A percentile compares a stretch with the other conserved stretches of the same genome.
Evolutionary conservation across 345 rosid species (phyloP).

Genomic region (Combretum micranthum): DNA sequence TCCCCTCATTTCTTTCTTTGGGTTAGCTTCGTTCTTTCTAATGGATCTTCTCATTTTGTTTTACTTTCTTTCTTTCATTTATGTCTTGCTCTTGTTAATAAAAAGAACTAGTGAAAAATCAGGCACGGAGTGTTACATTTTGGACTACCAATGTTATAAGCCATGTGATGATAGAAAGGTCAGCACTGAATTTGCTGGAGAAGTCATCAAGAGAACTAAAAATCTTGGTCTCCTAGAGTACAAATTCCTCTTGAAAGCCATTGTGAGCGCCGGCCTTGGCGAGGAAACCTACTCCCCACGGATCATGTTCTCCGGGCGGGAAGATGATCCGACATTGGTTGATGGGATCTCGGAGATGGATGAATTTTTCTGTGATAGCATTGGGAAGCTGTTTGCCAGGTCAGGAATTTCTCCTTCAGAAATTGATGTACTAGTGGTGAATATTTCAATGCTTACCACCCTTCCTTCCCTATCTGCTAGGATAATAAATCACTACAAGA

Average conservation of each 20-base stretch:
- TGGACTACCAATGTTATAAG: constrained; percentile 39
- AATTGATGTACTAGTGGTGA: constrained; percentile 71
- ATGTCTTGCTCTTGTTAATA: constrained; percentile 15
- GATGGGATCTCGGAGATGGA: constrained; percentile 81
- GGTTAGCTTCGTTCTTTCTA: neutral
- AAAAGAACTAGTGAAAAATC: constrained; percentile 17
- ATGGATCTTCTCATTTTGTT: constrained; percentile 27
- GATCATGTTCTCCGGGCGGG: constrained; percentile 30
- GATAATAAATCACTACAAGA: constrained; percentile 68
- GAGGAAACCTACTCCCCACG: constrained; percentile 38
- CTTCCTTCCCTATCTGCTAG: constrained; percentile 58
- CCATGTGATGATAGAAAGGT: constrained; percentile 36
- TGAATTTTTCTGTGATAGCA: constrained; percentile 62
- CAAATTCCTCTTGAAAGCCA: constrained; percentile 41
- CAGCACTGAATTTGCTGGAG: constrained; percentile 26
- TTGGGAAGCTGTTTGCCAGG: constrained; percentile 50
- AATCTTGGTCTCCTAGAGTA: constrained; percentile 38
- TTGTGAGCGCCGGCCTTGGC: constrained; percentile 43
- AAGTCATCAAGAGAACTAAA: constrained; percentile 27
- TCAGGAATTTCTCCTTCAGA: constrained; percentile 55
- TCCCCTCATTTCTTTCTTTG: constrained; percentile 16
- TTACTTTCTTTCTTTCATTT: constrained; percentile 18
- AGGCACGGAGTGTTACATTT: constrained; percentile 30
- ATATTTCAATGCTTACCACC: constrained; percentile 62
- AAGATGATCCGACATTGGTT: constrained; percentile 44